phyloP scores from a whole-genome alignment of 768 basidiomycete genomes.

The Chalciporus pseudorubinellus region DNA sequence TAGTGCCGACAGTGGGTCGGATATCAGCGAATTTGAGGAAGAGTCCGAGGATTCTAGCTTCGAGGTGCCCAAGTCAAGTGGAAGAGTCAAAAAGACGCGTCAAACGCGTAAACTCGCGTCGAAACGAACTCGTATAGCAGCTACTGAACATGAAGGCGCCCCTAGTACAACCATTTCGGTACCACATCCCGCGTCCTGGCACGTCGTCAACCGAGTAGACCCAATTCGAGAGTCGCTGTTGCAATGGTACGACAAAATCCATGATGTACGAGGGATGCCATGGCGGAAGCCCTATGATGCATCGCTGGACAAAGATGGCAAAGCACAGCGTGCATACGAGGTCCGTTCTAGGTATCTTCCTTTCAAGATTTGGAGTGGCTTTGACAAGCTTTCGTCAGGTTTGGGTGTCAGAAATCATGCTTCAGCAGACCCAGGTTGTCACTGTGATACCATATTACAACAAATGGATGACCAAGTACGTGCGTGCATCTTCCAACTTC shows the following conservation, averaged over 20 bases:
- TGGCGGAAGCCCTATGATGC: constrained; percentile 79
- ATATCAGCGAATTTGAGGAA: constrained; percentile 9
- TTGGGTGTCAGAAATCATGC: constrained; percentile 92
- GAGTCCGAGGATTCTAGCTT: constrained; percentile 25
- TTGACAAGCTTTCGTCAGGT: constrained; percentile 44
- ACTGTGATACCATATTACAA: constrained; percentile 95
- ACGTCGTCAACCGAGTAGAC: constrained; percentile 41
- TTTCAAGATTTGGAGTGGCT: background rate
- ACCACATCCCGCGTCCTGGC: constrained; percentile 46
- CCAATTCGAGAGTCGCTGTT: constrained; percentile 50
- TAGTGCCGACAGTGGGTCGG: constrained; percentile 10
- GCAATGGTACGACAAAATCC: constrained; percentile 70
- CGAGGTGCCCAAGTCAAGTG: constrained; percentile 7
- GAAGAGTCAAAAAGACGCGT: constrained; percentile 15
- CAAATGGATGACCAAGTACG: constrained; percentile 80
- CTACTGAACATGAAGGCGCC: background rate
- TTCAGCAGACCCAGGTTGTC: constrained; percentile 92
- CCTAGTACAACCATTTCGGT: background rate
- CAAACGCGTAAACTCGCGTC: constrained; percentile 12
- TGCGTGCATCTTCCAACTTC: constrained; percentile 5
- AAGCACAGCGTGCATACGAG: constrained; percentile 89
- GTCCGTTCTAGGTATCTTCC: constrained; percentile 38
- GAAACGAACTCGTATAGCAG: constrained; percentile 9
- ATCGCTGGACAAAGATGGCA: constrained; percentile 50
- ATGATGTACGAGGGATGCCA: constrained; percentile 77